Base-by-base conservation (phyloP, 371 early-diverging fungal genomes). In the Capillidium rhysosporum region DNA sequence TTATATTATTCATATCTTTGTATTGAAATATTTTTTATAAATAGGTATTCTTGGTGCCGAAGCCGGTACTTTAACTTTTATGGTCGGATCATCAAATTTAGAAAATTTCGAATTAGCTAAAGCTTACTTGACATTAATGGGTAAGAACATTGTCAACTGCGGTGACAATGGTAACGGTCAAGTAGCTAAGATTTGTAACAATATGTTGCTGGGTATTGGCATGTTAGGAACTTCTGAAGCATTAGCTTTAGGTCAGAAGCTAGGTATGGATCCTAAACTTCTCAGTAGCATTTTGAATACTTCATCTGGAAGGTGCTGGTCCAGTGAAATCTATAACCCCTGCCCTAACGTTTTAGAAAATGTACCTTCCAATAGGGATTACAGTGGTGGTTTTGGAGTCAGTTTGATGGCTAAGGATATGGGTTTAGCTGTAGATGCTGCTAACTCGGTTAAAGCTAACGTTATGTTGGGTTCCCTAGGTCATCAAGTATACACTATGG, bases 121-220 rank as follows among this genome's bases (percentile, higher is more conserved):
- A 55, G 73, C 77, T 9, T 64, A 76, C 21, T 63, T 97, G 47
- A 60, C 63, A 29, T 60, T 65, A 48, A 97, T 97, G 98, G 98
- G 95, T 29, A 84, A 84, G 62, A 91, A 88, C 59, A 82, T 92
- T 52, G 78, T 91, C n/a, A 73, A 82, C 60, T 95, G 96, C 69
- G 98, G 94, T 16, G 65, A 57, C 14, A 67, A 75, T 59, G 96
- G 96, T 3, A 77, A 76, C 20, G 98, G 98, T 1, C 91, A 89
- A 60, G 84, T 87, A 1, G 94, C 92, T 49, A 97, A 97, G 65
- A 80, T 94, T 39, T 92, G 93, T 70, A 97, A 97, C 72, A 97
- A 97, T 65, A 86, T 97, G 84, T 60, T 97, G 40, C 68, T 97
- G 26, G 96, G 89, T 12, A 84, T 89, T 56, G 73, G 82, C 21